Percentiles rank a stretch among this genome's conserved stretches.
These are phyloP conservation scores for Bipolaris victoriae DNA, from an alignment of 2,329 filamentous ascomycete species.

Conservation along the genomic window DNA sequence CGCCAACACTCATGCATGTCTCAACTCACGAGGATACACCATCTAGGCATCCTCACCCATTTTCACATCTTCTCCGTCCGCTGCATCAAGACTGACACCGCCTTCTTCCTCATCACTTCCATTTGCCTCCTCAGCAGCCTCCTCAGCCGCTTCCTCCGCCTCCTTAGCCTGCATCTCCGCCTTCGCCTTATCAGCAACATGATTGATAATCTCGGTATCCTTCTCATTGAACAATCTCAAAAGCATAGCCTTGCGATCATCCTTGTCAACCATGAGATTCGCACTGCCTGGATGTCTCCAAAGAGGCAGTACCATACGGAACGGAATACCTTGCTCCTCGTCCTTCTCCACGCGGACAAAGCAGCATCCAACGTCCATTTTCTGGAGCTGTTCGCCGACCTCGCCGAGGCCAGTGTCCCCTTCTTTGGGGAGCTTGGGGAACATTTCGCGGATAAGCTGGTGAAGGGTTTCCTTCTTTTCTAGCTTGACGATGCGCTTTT, in stretches of 20 bases:
- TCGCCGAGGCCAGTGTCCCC: slow-evolving; percentile 80
- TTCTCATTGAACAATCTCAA: slow-evolving; percentile 90
- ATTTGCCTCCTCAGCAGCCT: slow-evolving; percentile 9
- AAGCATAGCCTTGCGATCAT: slow-evolving; percentile 90
- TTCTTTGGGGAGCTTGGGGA: slow-evolving; percentile 81
- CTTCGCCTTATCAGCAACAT: slow-evolving; percentile 44
- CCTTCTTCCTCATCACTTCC: slow-evolving; percentile 15
- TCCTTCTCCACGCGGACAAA: slow-evolving; percentile 83
- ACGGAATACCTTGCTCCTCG: slow-evolving; percentile 67
- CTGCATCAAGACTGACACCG: slow-evolving; percentile 9
- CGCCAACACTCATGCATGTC: slow-evolving; percentile 14
- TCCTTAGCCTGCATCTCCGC: slow-evolving; percentile 27
- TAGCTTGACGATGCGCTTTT: slow-evolving; percentile 77
- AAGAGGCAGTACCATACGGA: slow-evolving; percentile 86
- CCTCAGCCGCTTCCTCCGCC: slow-evolving; percentile 16
- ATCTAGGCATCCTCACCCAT: slow-evolving; percentile 11
- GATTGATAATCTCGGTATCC: slow-evolving; percentile 70
- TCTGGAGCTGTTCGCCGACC: slow-evolving; percentile 80
- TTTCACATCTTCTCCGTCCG: slow-evolving; percentile 9
- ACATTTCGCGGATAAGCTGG: slow-evolving; percentile 91
- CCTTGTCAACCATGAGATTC: slow-evolving; percentile 98
- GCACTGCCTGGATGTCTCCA: slow-evolving; percentile 93
- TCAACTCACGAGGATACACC: neutral
- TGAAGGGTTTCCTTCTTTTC: slow-evolving; percentile 78
- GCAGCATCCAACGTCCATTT: slow-evolving; percentile 87